Base-by-base conservation (phyloP, 805 yeast species). In the Kodamaea neixiangensis region DNA sequence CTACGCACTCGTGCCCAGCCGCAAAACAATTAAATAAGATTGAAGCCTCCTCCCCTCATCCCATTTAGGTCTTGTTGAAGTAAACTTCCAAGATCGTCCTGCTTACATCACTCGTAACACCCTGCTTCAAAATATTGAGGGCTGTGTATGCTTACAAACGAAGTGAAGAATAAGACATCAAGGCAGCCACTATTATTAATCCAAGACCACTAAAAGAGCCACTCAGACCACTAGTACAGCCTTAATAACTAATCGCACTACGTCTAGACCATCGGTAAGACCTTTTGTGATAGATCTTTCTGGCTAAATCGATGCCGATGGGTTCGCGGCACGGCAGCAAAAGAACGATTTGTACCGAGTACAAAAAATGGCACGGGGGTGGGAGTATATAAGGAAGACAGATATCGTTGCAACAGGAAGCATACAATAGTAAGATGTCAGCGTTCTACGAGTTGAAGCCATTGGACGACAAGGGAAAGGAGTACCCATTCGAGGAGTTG, bases 401-500 rank as follows among this genome's bases (percentile, higher is more conserved):
- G 19, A 17, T 7, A 5, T 7, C 10, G 19, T 18, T n/a, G 14
- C 7, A 3, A 21, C 20, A 13, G 37, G 14, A 48, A 14, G 13
- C 5, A 5, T 37, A 15, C 3, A 6, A 20, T 14, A 43, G 46
- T 14, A 58, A 18, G 31, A 81, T 81, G 85, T 74, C 86, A 25
- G 63, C 69, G 7, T 85, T 90, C 63, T 89, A 89, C 78, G 83
- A 78, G 2, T 81, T 87, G 54, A 64, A 78, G 13, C 87, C 94
- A n/a, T 59, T 66, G 38, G 89, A 86, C 71, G 76, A 77, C 63
- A 73, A 76, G 45, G 86, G 85, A 33, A 63, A 82, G 55, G 80
- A 80, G 17, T 85, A 73, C 66, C 78, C 86, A 22, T 83, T 90
- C 59, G 59, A 68, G 40, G 71, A 83, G 53, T 73, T 87, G 52